A percentile compares a stretch with the other conserved stretches of the same genome.
Conservation (phyloP, 2,329 filamentous ascomycete species). For the Pseudophaeomoniella oleicola region DNA sequence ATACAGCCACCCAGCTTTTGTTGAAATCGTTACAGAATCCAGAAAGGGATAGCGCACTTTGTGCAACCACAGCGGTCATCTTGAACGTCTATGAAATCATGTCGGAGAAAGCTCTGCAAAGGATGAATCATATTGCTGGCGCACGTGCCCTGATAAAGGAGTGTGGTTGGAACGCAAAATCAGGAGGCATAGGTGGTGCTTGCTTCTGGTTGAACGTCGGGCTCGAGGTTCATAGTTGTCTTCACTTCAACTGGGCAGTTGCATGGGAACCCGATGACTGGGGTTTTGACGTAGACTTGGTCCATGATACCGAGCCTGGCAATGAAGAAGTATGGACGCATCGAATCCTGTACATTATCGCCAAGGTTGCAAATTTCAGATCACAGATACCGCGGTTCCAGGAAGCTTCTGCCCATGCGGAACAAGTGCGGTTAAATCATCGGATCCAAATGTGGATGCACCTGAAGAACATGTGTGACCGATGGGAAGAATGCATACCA, state of each 20-base stretch:
- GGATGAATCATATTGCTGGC: conserved; percentile 82
- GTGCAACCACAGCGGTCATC: conserved; percentile 74
- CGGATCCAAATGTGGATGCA: conserved; percentile 63
- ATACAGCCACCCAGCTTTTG: conserved; percentile 67
- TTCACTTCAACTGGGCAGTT: conserved; percentile 75
- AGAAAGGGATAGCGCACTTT: conserved; percentile 68
- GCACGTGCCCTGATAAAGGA: conserved; percentile 77
- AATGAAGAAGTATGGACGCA: conserved; percentile 76
- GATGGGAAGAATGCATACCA: conserved; percentile 67
- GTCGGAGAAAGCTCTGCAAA: conserved; percentile 61
- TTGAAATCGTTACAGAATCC: conserved; percentile 68
- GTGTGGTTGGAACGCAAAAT: conserved; percentile 73
- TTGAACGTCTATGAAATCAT: conserved; percentile 90
- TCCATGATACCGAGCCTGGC: conserved; percentile 33
- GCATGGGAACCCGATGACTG: conserved; percentile 85
- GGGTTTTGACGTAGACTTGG: conserved; percentile 69
- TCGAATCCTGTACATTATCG: conserved; percentile 75
- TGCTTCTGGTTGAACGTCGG: conserved; percentile 93
- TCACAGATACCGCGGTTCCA: conserved; percentile 45
- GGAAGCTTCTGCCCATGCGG: conserved; percentile 38
- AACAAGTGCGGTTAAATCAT: conserved; percentile 49
- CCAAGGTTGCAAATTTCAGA: conserved; percentile 75
- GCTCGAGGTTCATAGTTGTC: conserved; percentile 77
- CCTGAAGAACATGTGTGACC: conserved; percentile 67
- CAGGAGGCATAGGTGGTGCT: conserved; percentile 64